Evolutionary conservation across 208 protist genomes (phyloP).

Genomic region (Crithidia fasciculata): DNA sequence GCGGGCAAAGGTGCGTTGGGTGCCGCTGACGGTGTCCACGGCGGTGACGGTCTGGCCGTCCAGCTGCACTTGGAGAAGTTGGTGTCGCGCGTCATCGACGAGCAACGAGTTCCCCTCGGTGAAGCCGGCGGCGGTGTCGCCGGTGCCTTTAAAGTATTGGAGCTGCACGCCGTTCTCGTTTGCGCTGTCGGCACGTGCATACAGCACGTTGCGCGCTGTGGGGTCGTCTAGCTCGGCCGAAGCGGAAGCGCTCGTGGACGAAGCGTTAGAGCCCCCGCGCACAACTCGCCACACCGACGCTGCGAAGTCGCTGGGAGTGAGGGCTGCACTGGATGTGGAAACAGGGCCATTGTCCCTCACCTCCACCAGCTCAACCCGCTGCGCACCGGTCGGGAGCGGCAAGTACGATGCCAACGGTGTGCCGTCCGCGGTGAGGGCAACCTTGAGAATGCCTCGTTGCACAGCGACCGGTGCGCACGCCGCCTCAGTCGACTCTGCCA

Average conservation of each 20-base stretch:
- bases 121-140: background rate
- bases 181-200: conserved; percentile 31
- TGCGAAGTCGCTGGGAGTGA: conserved; percentile 19
- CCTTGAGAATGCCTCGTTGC: conserved; percentile 21
- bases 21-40: conserved; percentile 29
- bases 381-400: conserved; percentile 10
- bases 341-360: background rate
- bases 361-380: conserved; percentile 28
- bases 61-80: conserved; percentile 32
- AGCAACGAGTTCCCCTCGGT: conserved; percentile 9
- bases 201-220: conserved; percentile 15
- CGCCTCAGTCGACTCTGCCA: background rate
- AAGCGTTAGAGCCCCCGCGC: background rate
- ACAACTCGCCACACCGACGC: conserved; percentile 26
- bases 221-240: conserved; percentile 14
- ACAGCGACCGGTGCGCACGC: background rate
- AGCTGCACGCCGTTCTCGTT: conserved; percentile 24
- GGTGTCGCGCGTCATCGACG: conserved; percentile 42
- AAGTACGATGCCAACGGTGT: conserved; percentile 21
- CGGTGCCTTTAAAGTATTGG: conserved; percentile 23
- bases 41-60: conserved; percentile 17
- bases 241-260: background rate
- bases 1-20: conserved; percentile 16
- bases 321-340: background rate
- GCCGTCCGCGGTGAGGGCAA: conserved; percentile 8